These are phyloP conservation scores for Mortierella sp. DNA, from an alignment of 371 early-diverging fungal species.

Conservation along the genomic window DNA sequence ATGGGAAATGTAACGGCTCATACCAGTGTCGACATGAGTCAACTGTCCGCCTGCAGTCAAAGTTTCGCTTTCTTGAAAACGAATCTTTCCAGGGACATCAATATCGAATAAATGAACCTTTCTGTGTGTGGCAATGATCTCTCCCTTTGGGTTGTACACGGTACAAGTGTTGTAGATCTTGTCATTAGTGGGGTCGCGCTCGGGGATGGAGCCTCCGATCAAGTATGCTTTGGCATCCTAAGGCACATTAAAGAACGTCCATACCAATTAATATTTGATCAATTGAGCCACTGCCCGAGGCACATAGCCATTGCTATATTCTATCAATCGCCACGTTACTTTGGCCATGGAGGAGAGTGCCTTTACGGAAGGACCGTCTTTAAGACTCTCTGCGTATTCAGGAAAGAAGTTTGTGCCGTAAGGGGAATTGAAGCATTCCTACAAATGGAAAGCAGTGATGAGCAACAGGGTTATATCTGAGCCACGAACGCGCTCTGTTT, in stretches of 20 bases:
- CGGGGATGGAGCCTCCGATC: conserved; percentile 94
- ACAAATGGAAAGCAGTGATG: conserved; percentile 3
- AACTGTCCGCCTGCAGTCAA: conserved; percentile 80
- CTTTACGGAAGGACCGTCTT: conserved; percentile 66
- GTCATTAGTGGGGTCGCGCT: conserved; percentile 67
- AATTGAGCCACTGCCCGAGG: not conserved
- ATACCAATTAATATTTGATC: not conserved
- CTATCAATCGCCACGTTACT: conserved; percentile 44
- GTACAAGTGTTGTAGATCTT: conserved; percentile 93
- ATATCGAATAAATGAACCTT: conserved; percentile 98
- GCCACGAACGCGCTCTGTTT: not conserved
- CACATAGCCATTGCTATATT: not conserved
- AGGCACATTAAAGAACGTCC: too few species aligned
- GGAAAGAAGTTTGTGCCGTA: conserved; percentile 93
- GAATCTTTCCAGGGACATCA: conserved; percentile 92
- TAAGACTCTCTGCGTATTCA: conserved; percentile 79
- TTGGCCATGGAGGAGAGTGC: conserved; percentile 88
- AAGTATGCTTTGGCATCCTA: conserved; percentile 84
- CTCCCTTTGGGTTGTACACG: conserved; percentile 85
- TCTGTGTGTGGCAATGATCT: conserved; percentile 73
- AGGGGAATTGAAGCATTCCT: conserved; percentile 97
- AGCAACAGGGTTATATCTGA: not conserved
- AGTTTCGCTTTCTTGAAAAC: conserved; percentile 92
- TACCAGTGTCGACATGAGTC: conserved; percentile 86
- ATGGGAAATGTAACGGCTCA: not conserved